Evolutionary conservation across 768 basidiomycete species (phyloP).

Genomic region (Coprinopsis strossmayeri): DNA sequence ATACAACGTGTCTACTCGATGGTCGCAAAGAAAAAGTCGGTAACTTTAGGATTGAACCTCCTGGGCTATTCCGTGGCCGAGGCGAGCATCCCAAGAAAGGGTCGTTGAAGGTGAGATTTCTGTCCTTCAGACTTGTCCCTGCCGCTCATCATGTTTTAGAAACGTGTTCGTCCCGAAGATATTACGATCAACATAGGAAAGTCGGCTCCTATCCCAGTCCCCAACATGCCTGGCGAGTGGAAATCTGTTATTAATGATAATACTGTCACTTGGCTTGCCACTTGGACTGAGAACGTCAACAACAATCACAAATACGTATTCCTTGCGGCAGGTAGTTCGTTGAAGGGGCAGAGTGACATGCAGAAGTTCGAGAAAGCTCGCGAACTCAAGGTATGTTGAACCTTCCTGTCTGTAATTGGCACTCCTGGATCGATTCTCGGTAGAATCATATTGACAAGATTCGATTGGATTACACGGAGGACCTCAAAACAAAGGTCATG

Average conservation of each 20-base stretch:
- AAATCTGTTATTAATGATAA: conserved; percentile 84
- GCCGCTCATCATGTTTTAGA: conserved; percentile 34
- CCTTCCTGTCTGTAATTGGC: neutral
- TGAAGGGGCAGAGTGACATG: conserved; percentile 98
- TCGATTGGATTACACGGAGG: conserved; percentile 78
- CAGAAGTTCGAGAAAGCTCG: conserved; percentile 97
- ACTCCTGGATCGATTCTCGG: neutral
- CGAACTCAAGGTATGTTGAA: conserved; percentile 73
- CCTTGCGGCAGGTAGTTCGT: conserved; percentile 91
- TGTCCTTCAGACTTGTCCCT: neutral
- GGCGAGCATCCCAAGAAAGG: conserved; percentile 99
- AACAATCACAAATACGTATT: conserved; percentile 96
- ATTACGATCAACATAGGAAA: conserved; percentile 93
- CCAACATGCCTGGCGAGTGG: conserved; percentile 92
- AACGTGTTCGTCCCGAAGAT: conserved; percentile 88
- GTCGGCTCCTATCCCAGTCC: conserved; percentile 65
- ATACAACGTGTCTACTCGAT: conserved; percentile 82
- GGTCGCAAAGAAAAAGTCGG: conserved; percentile 98
- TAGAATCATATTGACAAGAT: conserved; percentile 90
- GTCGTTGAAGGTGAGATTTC: conserved; percentile 69
- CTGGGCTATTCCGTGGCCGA: conserved; percentile 95
- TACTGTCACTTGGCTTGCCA: conserved; percentile 98
- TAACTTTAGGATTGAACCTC: conserved; percentile 97
- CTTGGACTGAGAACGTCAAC: conserved; percentile 99
- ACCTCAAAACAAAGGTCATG: conserved; percentile 89